A percentile compares a stretch with the other conserved stretches of the same genome.
These are phyloP conservation scores for Syzygium oleosum DNA, from an alignment of 345 rosid genomes.

Conservation along the genomic window DNA sequence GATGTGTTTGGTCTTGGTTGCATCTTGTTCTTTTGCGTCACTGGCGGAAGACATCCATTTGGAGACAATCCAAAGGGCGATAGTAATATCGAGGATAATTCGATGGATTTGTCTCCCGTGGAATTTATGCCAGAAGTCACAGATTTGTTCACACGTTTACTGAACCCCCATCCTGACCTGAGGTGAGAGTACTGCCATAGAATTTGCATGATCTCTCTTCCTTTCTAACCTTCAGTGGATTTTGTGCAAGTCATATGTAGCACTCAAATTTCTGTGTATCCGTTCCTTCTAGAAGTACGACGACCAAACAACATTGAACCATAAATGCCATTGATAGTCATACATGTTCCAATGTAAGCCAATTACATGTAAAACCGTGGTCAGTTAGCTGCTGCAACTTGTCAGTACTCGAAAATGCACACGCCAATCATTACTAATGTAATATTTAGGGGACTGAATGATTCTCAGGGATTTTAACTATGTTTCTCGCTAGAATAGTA, in stretches of 20 bases:
- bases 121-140: constrained; percentile 66
- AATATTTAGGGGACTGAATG: background rate
- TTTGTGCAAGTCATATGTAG: background rate
- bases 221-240: background rate
- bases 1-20: constrained; percentile 89
- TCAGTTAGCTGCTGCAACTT: background rate
- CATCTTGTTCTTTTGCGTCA: constrained; percentile 69
- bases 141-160: constrained; percentile 53
- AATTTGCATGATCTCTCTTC: background rate
- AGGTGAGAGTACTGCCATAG: constrained; percentile 27
- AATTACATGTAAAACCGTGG: background rate
- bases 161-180: constrained; percentile 57
- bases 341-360: background rate
- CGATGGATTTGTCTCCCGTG: constrained; percentile 50
- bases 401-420: background rate
- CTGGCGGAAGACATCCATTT: constrained; percentile 83
- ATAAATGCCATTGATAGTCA: background rate
- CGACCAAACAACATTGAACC: background rate
- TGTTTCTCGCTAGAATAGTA: background rate
- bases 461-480: background rate
- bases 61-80: constrained; percentile 77
- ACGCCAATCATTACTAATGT: background rate
- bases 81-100: constrained; percentile 55
- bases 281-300: background rate
- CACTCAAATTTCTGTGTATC: background rate